Conservation (phyloP, 177 flowering plant genomes). For the Vitis hybrid region DNA sequence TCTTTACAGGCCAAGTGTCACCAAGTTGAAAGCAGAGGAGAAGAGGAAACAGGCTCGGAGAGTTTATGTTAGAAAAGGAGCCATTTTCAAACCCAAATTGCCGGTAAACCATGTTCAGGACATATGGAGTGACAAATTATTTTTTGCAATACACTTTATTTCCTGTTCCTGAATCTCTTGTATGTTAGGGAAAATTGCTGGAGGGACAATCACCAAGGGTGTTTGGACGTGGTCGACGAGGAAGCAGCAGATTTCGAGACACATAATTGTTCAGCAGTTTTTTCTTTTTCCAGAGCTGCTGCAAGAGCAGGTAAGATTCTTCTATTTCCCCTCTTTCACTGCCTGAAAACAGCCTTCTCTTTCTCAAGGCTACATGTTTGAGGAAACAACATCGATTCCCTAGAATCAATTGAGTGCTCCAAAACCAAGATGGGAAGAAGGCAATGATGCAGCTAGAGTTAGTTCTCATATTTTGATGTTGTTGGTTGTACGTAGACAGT, state of each 20-base stretch:
- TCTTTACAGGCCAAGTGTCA: slow-evolving; percentile 81
- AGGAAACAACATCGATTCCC: too few species aligned
- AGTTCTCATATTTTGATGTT: too few species aligned
- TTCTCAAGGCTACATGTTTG: not conserved
- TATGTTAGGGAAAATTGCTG: slow-evolving; percentile 18
- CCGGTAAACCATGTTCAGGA: slow-evolving; percentile 25
- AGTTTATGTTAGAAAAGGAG: slow-evolving; percentile 32
- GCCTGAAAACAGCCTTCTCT: not conserved
- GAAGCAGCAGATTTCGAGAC: slow-evolving; percentile 38
- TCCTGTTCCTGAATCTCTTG: not conserved
- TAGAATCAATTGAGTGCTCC: too few species aligned
- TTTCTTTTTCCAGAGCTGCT: not conserved
- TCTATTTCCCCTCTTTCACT: too few species aligned
- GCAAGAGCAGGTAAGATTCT: not conserved
- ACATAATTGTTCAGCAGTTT: not conserved
- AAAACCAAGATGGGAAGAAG: too few species aligned
- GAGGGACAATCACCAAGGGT: slow-evolving; percentile 22
- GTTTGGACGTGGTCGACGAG: slow-evolving; percentile 45
- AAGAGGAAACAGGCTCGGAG: slow-evolving; percentile 50
- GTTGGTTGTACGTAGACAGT: too few species aligned
- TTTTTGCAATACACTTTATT: not conserved
- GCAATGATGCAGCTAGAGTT: too few species aligned
- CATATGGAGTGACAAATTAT: not conserved
- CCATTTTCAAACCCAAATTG: slow-evolving; percentile 19
- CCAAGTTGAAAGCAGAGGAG: slow-evolving; percentile 79